Evolutionary conservation across 2,329 filamentous ascomycete genomes (phyloP).

Genomic region (Penicillium sp.): DNA sequence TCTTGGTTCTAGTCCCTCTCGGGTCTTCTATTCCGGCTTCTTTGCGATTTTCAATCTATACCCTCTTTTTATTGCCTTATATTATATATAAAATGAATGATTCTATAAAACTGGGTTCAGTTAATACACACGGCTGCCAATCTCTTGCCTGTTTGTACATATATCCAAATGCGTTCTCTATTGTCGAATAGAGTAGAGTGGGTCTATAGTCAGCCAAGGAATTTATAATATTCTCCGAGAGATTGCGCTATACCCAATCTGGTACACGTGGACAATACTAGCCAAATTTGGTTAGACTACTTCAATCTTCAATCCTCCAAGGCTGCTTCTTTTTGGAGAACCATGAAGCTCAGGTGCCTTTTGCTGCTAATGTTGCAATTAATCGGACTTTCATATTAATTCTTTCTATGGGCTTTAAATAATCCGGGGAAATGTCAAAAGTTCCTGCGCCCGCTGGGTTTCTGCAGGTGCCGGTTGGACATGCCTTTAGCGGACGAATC

Average conservation of each 20-base stretch:
- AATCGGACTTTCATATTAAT: too few species aligned
- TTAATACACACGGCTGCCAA: neutral
- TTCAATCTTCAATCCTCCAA: too few species aligned
- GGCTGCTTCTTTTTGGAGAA: neutral
- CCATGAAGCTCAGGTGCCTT: neutral
- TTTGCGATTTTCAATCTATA: constrained; percentile 12
- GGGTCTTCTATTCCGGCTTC: neutral
- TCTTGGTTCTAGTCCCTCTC: neutral
- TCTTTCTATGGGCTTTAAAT: neutral
- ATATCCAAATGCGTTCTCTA: neutral
- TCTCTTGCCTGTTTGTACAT: too few species aligned
- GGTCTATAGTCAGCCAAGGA: neutral
- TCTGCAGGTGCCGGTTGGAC: neutral
- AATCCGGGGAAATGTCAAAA: neutral
- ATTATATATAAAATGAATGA: neutral
- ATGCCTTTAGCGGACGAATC: constrained; percentile 1
- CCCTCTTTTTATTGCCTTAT: neutral
- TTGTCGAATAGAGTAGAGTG: neutral
- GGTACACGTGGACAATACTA: neutral
- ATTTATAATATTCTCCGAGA: neutral
- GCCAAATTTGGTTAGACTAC: neutral
- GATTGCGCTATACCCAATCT: neutral
- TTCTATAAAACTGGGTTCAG: neutral
- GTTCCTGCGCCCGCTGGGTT: neutral
- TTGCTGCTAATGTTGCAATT: neutral